These are phyloP conservation scores for Aegilops longissima DNA, from an alignment of 176 grass and related monocot species.

Conservation along the genomic window DNA sequence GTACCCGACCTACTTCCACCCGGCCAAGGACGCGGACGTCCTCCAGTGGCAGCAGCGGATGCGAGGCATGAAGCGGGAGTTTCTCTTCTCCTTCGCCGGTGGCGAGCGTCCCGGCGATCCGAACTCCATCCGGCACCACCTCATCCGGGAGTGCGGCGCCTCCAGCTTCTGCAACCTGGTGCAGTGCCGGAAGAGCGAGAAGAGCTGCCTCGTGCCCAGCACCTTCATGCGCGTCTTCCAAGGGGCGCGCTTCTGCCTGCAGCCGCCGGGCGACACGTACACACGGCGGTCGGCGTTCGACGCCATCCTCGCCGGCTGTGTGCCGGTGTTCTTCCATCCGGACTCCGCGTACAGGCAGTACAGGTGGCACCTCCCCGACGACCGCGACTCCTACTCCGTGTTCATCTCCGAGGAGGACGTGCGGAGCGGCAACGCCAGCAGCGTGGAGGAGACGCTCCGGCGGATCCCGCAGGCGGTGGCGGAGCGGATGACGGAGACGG, in stretches of 20 bases:
- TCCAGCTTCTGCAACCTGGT: slow-evolving; percentile 57
- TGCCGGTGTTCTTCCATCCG: slow-evolving; percentile 78
- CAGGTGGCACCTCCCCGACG: slow-evolving; percentile 65
- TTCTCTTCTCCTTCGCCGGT: slow-evolving; percentile 74
- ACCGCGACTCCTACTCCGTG: slow-evolving; percentile 55
- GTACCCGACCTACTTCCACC: slow-evolving; percentile 83
- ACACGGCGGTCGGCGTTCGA: slow-evolving; percentile 77
- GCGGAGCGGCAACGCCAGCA: slow-evolving; percentile 37
- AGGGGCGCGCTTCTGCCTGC: slow-evolving; percentile 72
- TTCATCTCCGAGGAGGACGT: slow-evolving; percentile 60
- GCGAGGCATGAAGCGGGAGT: slow-evolving; percentile 31
- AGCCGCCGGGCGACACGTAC: slow-evolving; percentile 61
- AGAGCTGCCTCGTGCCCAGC: slow-evolving; percentile 49
- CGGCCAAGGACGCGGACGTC: slow-evolving; percentile 55
- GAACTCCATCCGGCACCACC: slow-evolving; percentile 62
- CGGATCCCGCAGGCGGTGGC: slow-evolving; percentile 42
- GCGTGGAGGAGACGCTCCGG: slow-evolving; percentile 61
- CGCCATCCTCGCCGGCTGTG: slow-evolving; percentile 73
- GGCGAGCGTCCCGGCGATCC: slow-evolving; percentile 47
- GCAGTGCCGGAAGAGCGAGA: slow-evolving; percentile 41
- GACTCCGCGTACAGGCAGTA: slow-evolving; percentile 63
- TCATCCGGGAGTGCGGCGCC: slow-evolving; percentile 56
- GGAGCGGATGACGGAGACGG: slow-evolving; percentile 58
- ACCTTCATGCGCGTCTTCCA: slow-evolving; percentile 69
- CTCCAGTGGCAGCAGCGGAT: slow-evolving; percentile 59